These are phyloP conservation scores for Cajanus cajan DNA, from an alignment of 306 rosid species.

Conservation along the genomic window DNA sequence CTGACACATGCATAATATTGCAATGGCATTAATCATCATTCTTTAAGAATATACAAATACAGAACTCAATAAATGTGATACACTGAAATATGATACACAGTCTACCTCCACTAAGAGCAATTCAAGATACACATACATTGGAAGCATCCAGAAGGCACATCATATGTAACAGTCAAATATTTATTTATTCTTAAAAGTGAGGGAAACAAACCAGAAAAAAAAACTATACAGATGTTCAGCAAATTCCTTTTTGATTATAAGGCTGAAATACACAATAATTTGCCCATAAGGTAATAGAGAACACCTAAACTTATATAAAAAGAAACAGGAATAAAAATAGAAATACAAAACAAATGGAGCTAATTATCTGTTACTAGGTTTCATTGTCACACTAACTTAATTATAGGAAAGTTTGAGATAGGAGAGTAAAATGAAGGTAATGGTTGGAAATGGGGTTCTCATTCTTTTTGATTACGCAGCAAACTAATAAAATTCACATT, in stretches of 20 bases:
- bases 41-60: background rate
- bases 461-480: background rate
- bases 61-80: background rate
- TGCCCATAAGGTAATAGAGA: background rate
- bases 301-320: background rate
- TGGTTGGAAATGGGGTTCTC: background rate
- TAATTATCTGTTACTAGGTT: background rate
- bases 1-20: background rate
- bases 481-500: background rate
- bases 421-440: background rate
- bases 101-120: slow-evolving; percentile 6
- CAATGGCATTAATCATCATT: background rate
- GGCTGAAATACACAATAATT: background rate
- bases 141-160: background rate
- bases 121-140: background rate
- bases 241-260: background rate
- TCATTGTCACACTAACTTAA: background rate
- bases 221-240: background rate
- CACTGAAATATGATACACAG: background rate
- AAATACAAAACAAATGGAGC: background rate
- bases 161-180: background rate
- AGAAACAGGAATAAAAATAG: background rate
- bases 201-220: background rate
- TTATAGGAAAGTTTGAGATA: background rate
- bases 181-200: background rate